phyloP scores from a whole-genome alignment of 73 alveolate species.

The Paramecium pentaurelia region DNA sequence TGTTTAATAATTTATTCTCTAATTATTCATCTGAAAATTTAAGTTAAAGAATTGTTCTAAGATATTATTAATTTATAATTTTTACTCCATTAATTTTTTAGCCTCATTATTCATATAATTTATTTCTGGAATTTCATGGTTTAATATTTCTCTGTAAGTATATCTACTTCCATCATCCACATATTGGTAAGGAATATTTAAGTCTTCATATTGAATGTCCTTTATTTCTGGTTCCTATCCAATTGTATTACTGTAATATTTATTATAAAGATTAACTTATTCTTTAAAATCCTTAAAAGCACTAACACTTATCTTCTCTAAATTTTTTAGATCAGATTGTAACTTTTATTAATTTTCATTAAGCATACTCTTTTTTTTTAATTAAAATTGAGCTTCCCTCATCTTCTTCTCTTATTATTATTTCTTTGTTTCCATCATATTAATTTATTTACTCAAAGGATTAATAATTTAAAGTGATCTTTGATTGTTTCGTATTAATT shows the following conservation, averaged over 20 bases:
- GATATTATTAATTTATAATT: no score
- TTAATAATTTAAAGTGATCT: not conserved
- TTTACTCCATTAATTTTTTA: not conserved
- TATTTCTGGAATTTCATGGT: not conserved
- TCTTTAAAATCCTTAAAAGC: constrained; percentile 1
- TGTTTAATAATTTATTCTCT: not conserved
- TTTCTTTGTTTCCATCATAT: constrained; percentile 3
- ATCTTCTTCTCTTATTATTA: not conserved
- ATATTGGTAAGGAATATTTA: not conserved
- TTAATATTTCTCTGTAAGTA: not conserved
- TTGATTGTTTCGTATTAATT: not conserved
- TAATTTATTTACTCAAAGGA: not conserved
- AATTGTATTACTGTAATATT: not conserved
- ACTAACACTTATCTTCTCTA: not conserved
- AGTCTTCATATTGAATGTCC: not conserved
- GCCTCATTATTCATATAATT: not conserved
- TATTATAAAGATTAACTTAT: constrained; percentile 27
- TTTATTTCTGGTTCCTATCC: not conserved
- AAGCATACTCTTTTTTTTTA: not conserved
- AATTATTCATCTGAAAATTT: not conserved
- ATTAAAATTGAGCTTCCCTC: not conserved
- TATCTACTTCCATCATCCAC: not conserved
- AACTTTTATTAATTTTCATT: not conserved
- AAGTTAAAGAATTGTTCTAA: not conserved
- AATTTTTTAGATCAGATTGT: not conserved